Evolutionary conservation across 129 eudicot species (phyloP), one percentile per base, ranked within the genome.

Genomic region (Flaveria sonorensis): DNA sequence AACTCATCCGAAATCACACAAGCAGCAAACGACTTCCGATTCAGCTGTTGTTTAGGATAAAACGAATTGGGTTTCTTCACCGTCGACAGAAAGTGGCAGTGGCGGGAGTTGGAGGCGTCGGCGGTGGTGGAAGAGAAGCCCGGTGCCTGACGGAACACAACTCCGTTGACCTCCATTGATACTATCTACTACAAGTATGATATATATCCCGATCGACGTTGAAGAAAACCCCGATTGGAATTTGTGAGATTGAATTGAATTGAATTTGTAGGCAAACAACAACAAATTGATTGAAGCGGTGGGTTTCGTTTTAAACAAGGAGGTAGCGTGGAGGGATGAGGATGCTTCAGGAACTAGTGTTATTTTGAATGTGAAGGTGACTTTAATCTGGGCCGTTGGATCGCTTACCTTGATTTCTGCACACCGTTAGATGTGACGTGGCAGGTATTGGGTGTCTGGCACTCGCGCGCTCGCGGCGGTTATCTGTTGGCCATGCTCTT

Each of bases 151-250:
- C 77, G 86, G 77, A 75, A 74, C 3, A 52, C 84, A 71, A 59
- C 73, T n/a, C 86, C 85, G 69, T 86, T 45, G 19, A 77, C 84
- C 78, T 88, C 92, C 92, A 88, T 88, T 9, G 63, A 61, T 70
- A 26, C 0, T 4, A 4, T 32, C 39, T 30, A 28, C 46, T 26
- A 60, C 20, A 13, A 40, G 21, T 50, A 18, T 7, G 21, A 55
- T 36, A n/a, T 55, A 53, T 55, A 32, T 32, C 39, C 39, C 19
- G 16, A 72, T 72, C 32, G 51, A 43, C 13, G 46, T n/a, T 28
- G 3, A 71, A 26, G 1, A 3, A 32, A 72, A 10, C 48, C 48
- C 50, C 1, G 32, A 50, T 51, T 36, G 10, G 28, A 66, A 64
- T 11, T 30, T 55, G 65, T 63, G 50, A 5, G 7, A 32, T 28